phyloP scores from a whole-genome alignment of 495 filamentous ascomycete species.

The Peziza echinospora region DNA sequence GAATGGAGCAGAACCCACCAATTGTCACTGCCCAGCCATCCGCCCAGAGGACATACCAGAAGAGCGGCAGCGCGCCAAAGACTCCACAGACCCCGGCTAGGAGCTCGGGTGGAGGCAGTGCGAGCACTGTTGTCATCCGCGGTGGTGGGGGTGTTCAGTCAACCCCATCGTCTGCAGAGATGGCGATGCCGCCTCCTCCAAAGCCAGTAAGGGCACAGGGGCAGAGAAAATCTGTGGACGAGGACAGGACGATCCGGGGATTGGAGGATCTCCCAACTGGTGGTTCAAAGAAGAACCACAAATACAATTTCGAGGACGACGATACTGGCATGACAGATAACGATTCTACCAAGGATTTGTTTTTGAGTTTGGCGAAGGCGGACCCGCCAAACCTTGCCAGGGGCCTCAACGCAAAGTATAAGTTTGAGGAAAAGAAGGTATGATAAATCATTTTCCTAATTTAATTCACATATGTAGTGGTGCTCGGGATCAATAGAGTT shows the following conservation, averaged over 20 bases:
- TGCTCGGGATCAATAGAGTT: too few relatives aligned
- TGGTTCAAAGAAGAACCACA: background rate
- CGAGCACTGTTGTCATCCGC: conserved; percentile 3
- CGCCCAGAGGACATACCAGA: conserved; percentile 4
- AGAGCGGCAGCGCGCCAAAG: too few relatives aligned
- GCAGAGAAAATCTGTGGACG: conserved; percentile 17
- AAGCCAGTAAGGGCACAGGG: conserved; percentile 8
- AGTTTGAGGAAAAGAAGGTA: too few relatives aligned
- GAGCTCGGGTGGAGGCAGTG: conserved; percentile 5
- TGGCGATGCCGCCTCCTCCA: conserved; percentile 4
- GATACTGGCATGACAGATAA: background rate
- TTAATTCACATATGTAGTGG: too few relatives aligned
- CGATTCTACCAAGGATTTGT: conserved; percentile 31
- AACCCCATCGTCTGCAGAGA: conserved; percentile 2
- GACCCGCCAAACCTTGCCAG: conserved; percentile 8
- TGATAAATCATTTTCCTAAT: too few relatives aligned
- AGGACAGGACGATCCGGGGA: conserved; percentile 19
- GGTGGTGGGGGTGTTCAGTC: conserved; percentile 1
- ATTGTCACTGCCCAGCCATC: too few relatives aligned
- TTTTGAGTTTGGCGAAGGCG: conserved; percentile 38
- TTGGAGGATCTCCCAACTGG: conserved; percentile 11
- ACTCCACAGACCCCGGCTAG: conserved; percentile 6
- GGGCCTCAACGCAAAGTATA: too few relatives aligned
- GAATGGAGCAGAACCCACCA: conserved; percentile 20
- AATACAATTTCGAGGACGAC: too few relatives aligned